Evolutionary conservation across 306 rosid genomes (phyloP).

Genomic region (Abrus precatorius): DNA sequence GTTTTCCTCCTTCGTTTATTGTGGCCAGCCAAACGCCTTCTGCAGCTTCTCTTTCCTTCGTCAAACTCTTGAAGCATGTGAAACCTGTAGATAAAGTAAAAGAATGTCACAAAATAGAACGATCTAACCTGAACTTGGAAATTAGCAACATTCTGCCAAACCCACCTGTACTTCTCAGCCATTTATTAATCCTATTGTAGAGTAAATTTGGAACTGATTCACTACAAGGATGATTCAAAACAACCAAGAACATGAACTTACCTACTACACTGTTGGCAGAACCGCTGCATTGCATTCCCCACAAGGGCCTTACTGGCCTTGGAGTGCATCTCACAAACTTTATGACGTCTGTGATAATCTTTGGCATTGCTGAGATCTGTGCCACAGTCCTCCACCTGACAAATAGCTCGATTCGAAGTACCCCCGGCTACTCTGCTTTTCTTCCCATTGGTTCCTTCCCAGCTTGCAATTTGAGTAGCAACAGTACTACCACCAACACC

Average conservation of each 20-base stretch:
- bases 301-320: conserved; percentile 82
- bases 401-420: conserved; percentile 63
- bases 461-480: conserved; percentile 43
- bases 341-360: conserved; percentile 85
- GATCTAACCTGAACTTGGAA: neutral
- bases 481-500: conserved; percentile 45
- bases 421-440: conserved; percentile 71
- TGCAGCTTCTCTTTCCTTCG: conserved; percentile 71
- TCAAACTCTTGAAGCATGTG: conserved; percentile 66
- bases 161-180: neutral
- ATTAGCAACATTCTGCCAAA: neutral
- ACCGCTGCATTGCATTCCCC: conserved; percentile 78
- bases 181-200: neutral
- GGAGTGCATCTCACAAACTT: conserved; percentile 88
- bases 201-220: conserved; percentile 6
- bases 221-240: conserved; percentile 12
- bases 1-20: conserved; percentile 65
- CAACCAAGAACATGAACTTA: conserved; percentile 47
- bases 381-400: conserved; percentile 91
- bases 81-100: conserved; percentile 52
- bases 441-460: conserved; percentile 68
- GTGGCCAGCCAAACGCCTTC: conserved; percentile 69
- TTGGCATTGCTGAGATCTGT: conserved; percentile 82
- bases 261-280: conserved; percentile 98
- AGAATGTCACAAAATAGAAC: conserved; percentile 27